Evolutionary conservation across 129 eudicot species (phyloP).

Genomic region (Ambrosia artemisiifolia): DNA sequence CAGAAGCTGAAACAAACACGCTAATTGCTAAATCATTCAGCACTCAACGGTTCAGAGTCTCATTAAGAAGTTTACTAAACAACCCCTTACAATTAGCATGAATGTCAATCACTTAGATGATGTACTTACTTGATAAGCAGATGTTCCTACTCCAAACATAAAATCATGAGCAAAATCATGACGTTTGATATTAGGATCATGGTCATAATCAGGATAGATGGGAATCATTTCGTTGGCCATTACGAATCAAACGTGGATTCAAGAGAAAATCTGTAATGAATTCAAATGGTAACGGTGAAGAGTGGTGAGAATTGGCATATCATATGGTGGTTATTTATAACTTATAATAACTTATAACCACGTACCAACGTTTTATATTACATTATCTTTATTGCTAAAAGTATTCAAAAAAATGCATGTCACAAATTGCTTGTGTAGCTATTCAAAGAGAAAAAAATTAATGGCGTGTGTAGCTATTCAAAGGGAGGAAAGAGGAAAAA

Average conservation of each 20-base stretch:
- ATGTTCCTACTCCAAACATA: constrained; percentile 31
- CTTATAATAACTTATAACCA: not conserved
- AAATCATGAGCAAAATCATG: constrained; percentile 17
- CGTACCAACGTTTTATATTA: not conserved
- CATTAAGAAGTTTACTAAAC: too few relatives aligned
- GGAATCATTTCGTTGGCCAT: not conserved
- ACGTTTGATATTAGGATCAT: constrained; percentile 17
- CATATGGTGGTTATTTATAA: not conserved
- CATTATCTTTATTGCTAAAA: too few relatives aligned
- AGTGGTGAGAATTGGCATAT: not conserved
- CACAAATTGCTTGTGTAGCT: too few relatives aligned
- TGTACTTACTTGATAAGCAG: constrained; percentile 19
- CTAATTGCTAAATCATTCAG: too few relatives aligned
- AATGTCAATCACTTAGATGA: not conserved
- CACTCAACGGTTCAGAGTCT: too few relatives aligned
- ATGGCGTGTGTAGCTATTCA: too few relatives aligned
- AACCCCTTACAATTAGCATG: not conserved
- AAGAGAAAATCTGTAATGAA: not conserved
- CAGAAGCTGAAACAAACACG: too few relatives aligned
- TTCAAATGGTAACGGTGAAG: not conserved
- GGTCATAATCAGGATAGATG: not conserved
- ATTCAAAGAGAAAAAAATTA: too few relatives aligned
- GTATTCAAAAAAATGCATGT: too few relatives aligned
- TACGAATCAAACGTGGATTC: not conserved
- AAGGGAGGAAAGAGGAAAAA: too few relatives aligned